Evolutionary conservation across 108 stramenopile genomes (phyloP).

Genomic region (Skeletonema tropicum): DNA sequence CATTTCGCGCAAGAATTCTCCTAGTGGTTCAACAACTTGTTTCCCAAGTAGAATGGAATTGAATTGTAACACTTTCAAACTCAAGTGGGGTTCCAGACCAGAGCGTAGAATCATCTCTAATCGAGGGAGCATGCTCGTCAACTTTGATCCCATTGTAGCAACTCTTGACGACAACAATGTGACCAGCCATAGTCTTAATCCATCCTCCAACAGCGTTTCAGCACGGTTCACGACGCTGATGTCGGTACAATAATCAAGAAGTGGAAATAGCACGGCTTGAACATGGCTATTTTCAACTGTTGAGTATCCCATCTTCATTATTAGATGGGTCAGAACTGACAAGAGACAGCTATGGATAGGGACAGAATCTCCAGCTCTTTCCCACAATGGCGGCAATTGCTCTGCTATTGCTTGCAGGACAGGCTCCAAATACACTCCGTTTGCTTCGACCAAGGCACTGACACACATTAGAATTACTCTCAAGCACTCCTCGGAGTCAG

Average conservation of each 20-base stretch:
- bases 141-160: slow-evolving; percentile 29
- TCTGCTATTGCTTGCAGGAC: slow-evolving; percentile 40
- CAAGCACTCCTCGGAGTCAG: slow-evolving; percentile 34
- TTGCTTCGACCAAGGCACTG: slow-evolving; percentile 36
- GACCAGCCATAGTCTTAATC: slow-evolving; percentile 40
- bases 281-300: slow-evolving; percentile 40
- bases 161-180: slow-evolving; percentile 29
- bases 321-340: slow-evolving; percentile 38
- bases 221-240: slow-evolving; percentile 34
- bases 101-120: slow-evolving; percentile 31
- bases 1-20: slow-evolving; percentile 22
- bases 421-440: slow-evolving; percentile 29
- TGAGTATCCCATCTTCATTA: slow-evolving; percentile 45
- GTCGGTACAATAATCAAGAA: slow-evolving; percentile 47
- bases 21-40: slow-evolving; percentile 35
- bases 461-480: slow-evolving; percentile 32
- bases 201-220: slow-evolving; percentile 41
- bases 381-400: slow-evolving; percentile 40
- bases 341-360: slow-evolving; percentile 40
- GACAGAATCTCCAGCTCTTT: slow-evolving; percentile 41
- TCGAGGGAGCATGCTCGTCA: slow-evolving; percentile 42
- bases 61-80: slow-evolving; percentile 42
- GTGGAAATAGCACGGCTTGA: slow-evolving; percentile 37
- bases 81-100: slow-evolving; percentile 35
- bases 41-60: slow-evolving; percentile 37